Evolutionary conservation across 768 basidiomycete genomes (phyloP), one percentile per base, ranked within the genome.

Genomic region (Sistotremastrum niveocremeum): DNA sequence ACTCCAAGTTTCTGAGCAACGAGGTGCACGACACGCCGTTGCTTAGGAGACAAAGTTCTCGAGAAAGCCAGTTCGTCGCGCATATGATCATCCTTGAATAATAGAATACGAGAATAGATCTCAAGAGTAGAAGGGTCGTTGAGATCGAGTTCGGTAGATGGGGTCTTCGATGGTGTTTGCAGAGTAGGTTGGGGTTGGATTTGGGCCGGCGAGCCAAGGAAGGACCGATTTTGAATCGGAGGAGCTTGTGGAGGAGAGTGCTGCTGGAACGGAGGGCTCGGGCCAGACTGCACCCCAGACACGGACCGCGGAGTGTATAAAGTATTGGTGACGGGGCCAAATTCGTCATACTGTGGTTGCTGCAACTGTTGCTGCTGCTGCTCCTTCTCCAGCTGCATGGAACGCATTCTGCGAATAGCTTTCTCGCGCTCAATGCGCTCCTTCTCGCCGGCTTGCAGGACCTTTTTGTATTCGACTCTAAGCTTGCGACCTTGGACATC

Each of bases 401-500:
- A 91, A 54, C 88, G 81, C 93, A 99, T 99, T 50, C 95, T 76
- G 52, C 93, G 84, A 51, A 99, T 79, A 2, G 95, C 95, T 71
- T 99, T 99, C 70, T 98, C 94, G 47, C 94, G 71, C 64, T 99
- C 95, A 58, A 98, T 99, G 47, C 89, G 79, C 59, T 99, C 95
- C 67, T 99, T 99, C 66, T 99, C 95, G 42, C 94, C 93, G 3
- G 93, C 91, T 62, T 97, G 93, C n/a, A 99, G 68, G 6, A 97
- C 94, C 65, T 97, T 97, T 71, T 99, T 99, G 71, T 98, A 98
- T 65, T 99, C 95, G 46, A 97, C 94, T 38, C 95, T 84, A 43
- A 99, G 72, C 65, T 97, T 98, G 56, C 95, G 86, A 28, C 95
- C 95, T 56, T 90, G 86, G 34, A 95, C 85, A 55, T 93, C 90